Conservation (phyloP, 2,329 filamentous ascomycete species). For the Parastagonospora nodorum region DNA sequence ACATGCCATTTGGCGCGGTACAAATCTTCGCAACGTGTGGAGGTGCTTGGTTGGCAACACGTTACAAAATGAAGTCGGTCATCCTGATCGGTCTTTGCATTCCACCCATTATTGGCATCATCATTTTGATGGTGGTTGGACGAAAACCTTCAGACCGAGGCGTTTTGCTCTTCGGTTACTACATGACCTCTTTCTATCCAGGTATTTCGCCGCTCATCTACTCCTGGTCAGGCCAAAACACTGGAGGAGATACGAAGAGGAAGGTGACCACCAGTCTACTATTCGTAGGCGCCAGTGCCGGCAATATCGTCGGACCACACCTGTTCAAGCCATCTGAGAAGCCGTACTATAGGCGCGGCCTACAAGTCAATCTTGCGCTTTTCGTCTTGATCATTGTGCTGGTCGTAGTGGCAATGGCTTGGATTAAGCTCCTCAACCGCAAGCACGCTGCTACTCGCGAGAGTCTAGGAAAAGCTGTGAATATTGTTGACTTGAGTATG, state of each 20-base stretch:
- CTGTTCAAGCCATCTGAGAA: conserved; percentile 67
- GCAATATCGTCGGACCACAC: conserved; percentile 70
- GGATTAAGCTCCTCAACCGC: conserved; percentile 60
- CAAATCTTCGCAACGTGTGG: conserved; percentile 65
- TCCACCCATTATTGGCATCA: conserved; percentile 61
- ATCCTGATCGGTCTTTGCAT: conserved; percentile 61
- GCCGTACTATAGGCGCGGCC: conserved; percentile 62
- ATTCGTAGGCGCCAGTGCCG: conserved; percentile 68
- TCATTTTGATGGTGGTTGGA: conserved; percentile 58
- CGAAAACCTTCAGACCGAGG: conserved; percentile 55
- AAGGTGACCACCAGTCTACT: conserved; percentile 68
- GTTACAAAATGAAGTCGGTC: conserved; percentile 61
- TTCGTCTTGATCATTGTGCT: conserved; percentile 65
- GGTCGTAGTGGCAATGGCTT: conserved; percentile 51
- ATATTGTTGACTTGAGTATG: conserved; percentile 65
- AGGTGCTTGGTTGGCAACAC: conserved; percentile 60
- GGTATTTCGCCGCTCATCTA: conserved; percentile 66
- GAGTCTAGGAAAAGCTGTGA: conserved; percentile 63
- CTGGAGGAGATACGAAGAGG: conserved; percentile 71
- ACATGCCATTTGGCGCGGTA: conserved; percentile 65
- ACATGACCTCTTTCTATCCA: conserved; percentile 65
- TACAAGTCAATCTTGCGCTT: conserved; percentile 65
- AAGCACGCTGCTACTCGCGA: conserved; percentile 61
- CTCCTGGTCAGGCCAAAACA: conserved; percentile 66
- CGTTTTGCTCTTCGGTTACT: conserved; percentile 62